Evolutionary conservation across 352 stramenopile genomes (phyloP).

Genomic region (Phytopythium helicoides): DNA sequence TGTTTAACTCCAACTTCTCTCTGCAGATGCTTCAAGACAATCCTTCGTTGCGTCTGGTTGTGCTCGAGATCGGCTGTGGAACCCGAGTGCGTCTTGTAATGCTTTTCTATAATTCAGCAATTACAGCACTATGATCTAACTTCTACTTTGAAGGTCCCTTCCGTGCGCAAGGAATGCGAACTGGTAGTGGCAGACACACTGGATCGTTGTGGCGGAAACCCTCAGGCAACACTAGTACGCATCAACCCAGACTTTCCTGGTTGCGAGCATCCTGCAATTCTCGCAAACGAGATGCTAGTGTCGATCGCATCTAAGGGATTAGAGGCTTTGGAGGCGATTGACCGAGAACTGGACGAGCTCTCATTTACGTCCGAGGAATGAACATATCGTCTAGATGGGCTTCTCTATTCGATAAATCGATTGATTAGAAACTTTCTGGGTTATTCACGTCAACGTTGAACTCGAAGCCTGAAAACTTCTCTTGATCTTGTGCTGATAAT

Average conservation of each 20-base stretch:
- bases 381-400: too few relatives aligned
- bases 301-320: conserved; percentile 51
- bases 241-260: conserved; percentile 71
- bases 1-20: not conserved
- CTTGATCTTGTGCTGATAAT: conserved; percentile 45
- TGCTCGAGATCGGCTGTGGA: conserved; percentile 84
- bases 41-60: conserved; percentile 53
- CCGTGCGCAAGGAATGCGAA: conserved; percentile 74
- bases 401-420: not conserved
- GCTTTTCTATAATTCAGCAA: not conserved
- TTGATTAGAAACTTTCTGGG: conserved; percentile 13
- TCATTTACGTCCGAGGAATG: not conserved
- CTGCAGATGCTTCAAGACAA: conserved; percentile 69
- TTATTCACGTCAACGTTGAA: conserved; percentile 46
- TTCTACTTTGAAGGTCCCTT: conserved; percentile 47
- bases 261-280: conserved; percentile 50
- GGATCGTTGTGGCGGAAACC: conserved; percentile 34
- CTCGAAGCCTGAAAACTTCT: conserved; percentile 53
- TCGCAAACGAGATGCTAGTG: conserved; percentile 39
- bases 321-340: conserved; percentile 54
- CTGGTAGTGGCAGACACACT: conserved; percentile 77
- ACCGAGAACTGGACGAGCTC: conserved; percentile 25
- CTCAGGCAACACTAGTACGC: conserved; percentile 63
- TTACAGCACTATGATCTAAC: not conserved
- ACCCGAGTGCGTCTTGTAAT: conserved; percentile 44